Evolutionary conservation across 495 filamentous ascomycete species (phyloP).

Genomic region (Penicillium coprophilum): DNA sequence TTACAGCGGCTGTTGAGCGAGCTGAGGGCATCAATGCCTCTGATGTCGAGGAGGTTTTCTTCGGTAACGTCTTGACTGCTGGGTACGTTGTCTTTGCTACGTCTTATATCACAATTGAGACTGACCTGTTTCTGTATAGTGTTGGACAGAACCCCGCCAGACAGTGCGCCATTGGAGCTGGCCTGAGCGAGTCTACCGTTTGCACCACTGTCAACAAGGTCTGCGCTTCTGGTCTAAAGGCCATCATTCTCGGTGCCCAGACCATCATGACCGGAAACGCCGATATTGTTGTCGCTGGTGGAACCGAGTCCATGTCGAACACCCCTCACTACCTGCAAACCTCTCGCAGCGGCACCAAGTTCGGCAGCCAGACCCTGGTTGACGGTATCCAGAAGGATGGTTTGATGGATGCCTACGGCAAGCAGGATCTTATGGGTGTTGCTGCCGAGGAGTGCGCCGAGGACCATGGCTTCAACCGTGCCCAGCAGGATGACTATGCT

Average conservation of each 20-base stretch:
- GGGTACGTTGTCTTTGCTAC: slow-evolving; percentile 57
- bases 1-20: slow-evolving; percentile 75
- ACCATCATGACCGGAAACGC: slow-evolving; percentile 95
- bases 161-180: slow-evolving; percentile 86
- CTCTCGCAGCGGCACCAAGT: slow-evolving; percentile 81
- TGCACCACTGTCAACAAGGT: slow-evolving; percentile 98
- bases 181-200: slow-evolving; percentile 72
- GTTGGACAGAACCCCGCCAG: slow-evolving; percentile 95
- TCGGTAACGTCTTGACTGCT: slow-evolving; percentile 95
- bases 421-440: slow-evolving; percentile 92
- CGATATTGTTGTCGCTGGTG: slow-evolving; percentile 85
- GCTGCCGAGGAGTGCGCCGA: slow-evolving; percentile 87
- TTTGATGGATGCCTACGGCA: slow-evolving; percentile 84
- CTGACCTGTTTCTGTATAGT: slow-evolving; percentile 46
- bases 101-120: background rate
- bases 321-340: slow-evolving; percentile 91
- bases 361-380: slow-evolving; percentile 79
- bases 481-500: slow-evolving; percentile 89
- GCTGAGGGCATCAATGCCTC: slow-evolving; percentile 80
- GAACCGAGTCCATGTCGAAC: slow-evolving; percentile 97
- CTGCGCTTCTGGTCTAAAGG: slow-evolving; percentile 91
- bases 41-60: slow-evolving; percentile 93
- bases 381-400: slow-evolving; percentile 93
- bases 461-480: slow-evolving; percentile 76
- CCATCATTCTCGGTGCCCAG: slow-evolving; percentile 91